These are phyloP conservation scores for Pseudoneurospora amorphoporcata DNA, from an alignment of 495 filamentous ascomycete species.

Conservation along the genomic window DNA sequence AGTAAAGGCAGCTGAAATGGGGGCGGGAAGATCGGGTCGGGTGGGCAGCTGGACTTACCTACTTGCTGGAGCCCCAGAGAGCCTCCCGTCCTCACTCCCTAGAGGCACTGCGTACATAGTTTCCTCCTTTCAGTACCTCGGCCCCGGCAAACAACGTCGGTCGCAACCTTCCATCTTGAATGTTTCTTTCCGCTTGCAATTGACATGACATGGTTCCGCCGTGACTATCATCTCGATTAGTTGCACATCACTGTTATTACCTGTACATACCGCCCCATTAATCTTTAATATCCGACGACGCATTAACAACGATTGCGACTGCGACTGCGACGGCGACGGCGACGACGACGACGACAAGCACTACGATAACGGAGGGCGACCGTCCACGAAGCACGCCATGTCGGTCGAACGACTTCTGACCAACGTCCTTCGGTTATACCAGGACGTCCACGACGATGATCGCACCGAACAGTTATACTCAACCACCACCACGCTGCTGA, in stretches of 20 bases:
- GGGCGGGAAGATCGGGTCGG: neutral
- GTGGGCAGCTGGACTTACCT: neutral
- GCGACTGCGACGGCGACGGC: neutral
- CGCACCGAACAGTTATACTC: conserved; percentile 53
- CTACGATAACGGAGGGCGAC: neutral
- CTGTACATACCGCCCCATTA: neutral
- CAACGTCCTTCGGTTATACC: conserved; percentile 39
- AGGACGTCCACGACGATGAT: conserved; percentile 37
- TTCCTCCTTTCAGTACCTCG: neutral
- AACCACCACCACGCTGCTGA: conserved; percentile 72
- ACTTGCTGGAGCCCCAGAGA: neutral
- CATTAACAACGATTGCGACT: neutral
- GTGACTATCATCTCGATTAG: neutral
- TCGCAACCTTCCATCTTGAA: neutral
- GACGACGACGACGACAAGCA: neutral
- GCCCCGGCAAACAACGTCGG: neutral
- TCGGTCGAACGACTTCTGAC: conserved; percentile 42
- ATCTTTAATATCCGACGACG: neutral
- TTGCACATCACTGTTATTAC: neutral
- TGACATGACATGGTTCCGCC: neutral
- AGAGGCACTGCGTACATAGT: neutral
- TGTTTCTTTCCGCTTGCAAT: neutral
- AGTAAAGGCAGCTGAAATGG: neutral
- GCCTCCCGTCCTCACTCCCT: neutral
- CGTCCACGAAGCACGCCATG: conserved; percentile 21